Base-by-base conservation (phyloP, 805 yeast genomes). In the Suhomyces vadensis region DNA sequence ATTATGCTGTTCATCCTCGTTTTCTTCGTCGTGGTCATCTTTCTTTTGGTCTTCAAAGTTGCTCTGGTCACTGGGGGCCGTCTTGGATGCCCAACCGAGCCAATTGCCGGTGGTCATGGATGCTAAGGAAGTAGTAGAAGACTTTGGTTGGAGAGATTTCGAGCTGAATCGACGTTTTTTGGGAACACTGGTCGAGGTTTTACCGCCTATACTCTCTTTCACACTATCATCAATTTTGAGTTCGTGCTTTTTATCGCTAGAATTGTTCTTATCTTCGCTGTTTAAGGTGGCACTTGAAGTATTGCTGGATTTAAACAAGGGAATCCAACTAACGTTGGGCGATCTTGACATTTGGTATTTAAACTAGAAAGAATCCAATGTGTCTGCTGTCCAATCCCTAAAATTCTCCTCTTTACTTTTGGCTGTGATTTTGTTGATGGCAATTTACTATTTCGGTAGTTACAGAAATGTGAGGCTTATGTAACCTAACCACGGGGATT, bases 21-120 rank as follows among this genome's bases (percentile, higher is more conserved):
- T 49, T 6, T 50, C 51, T 5, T 47, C 54, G 29, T 51, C 50
- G 13, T 50, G 49, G 16, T 49, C 43, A 13, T 36, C 46, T 20
- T 23, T 21, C 21, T 42, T 47, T 11, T 51, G 53, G 31, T 33
- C 41, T 24, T 42, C 38, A 50, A 20, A 37, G 43, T 13, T 49
- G 46, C 5, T 37, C 49, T 4, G 47, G 48, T 14, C 42, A 50
- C 43, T 39, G 22, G 49, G 14, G 3, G 51, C 42, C 67, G 67
- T 60, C 50, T 44, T 39, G 22, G 49, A 25, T 9, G 51, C 42
- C 68, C 67, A 62, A 21, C 52, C 49, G 6, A 63, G 50, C 69
- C 70, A 66, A 35, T 46, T 56, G 3, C 61, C 57, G 5, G 60
- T 49, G 6, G 61, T 50, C 57, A 56, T 53, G 6, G 64, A 48